Conservation (phyloP, 495 filamentous ascomycete genomes). For the Daldinia vernicosa region DNA sequence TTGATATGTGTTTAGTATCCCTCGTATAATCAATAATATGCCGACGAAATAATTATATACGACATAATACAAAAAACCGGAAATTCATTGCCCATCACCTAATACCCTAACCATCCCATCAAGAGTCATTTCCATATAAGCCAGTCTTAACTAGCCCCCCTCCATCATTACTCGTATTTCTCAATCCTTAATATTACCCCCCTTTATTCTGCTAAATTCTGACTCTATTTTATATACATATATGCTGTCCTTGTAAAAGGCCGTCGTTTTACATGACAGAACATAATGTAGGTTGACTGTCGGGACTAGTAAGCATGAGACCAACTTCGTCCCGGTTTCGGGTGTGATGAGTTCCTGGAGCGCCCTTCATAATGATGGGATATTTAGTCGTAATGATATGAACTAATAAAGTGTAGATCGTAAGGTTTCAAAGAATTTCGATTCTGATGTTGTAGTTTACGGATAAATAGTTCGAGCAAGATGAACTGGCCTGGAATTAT, state of each 20-base stretch:
- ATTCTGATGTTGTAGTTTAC: neutral
- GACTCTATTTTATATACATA: neutral
- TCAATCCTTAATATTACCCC: neutral
- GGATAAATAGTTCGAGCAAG: neutral
- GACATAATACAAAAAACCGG: neutral
- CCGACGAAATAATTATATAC: neutral
- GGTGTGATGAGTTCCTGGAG: constrained; percentile 20
- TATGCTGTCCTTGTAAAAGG: neutral
- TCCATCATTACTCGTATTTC: neutral
- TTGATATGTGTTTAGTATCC: no score
- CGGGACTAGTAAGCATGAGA: constrained; percentile 11
- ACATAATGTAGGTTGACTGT: constrained; percentile 8
- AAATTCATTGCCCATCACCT: neutral
- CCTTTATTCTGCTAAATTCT: neutral
- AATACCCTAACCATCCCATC: neutral
- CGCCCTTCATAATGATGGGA: constrained; percentile 21
- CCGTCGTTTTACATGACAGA: constrained; percentile 25
- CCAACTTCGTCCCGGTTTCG: constrained; percentile 25
- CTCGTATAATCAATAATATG: neutral
- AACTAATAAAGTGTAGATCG: neutral
- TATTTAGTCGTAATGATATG: neutral
- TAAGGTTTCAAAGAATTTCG: neutral
- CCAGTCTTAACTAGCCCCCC: neutral
- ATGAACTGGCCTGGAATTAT: neutral
- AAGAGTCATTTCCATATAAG: neutral